phyloP scores from a whole-genome alignment of 768 basidiomycete species.

The Amanita rubescens region DNA sequence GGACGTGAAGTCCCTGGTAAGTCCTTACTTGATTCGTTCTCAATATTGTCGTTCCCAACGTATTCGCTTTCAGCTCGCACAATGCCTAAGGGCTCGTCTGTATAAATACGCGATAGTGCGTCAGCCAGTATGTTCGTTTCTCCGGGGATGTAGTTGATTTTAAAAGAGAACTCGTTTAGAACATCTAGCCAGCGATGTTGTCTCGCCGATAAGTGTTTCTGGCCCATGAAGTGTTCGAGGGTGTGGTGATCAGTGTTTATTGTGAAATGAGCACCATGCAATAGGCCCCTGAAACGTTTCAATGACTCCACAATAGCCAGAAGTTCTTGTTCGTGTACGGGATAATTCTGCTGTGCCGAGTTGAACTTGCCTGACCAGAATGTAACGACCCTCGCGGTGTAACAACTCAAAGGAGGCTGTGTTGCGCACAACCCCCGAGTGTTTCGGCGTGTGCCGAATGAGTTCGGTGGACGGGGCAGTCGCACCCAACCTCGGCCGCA shows the following conservation, averaged over 20 bases:
- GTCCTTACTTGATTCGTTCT: constrained; percentile 3
- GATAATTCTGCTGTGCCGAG: constrained; percentile 28
- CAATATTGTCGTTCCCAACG: constrained; percentile 10
- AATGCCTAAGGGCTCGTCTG: constrained; percentile 10
- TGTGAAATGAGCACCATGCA: constrained; percentile 25
- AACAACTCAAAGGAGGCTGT: too few relatives aligned
- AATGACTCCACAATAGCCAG: constrained; percentile 31
- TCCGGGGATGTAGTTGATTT: constrained; percentile 25
- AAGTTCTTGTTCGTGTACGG: constrained; percentile 32
- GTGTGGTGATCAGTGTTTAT: constrained; percentile 26
- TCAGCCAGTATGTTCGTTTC: constrained; percentile 32
- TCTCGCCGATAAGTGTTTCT: constrained; percentile 22
- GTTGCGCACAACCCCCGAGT: too few relatives aligned
- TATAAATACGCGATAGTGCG: constrained; percentile 27
- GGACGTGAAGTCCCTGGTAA: constrained; percentile 7
- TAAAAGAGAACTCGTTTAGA: constrained; percentile 30
- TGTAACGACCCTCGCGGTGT: constrained; percentile 26
- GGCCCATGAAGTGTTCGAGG: constrained; percentile 20
- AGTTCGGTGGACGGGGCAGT: too few relatives aligned
- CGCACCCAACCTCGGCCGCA: too few relatives aligned
- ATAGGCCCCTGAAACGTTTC: constrained; percentile 19
- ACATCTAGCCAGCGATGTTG: constrained; percentile 24
- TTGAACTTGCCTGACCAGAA: constrained; percentile 29
- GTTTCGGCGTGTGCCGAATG: too few relatives aligned
- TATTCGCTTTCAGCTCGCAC: constrained; percentile 17